phyloP scores from a whole-genome alignment of 2,329 filamentous ascomycete genomes.

The Nigrospora oryzae region DNA sequence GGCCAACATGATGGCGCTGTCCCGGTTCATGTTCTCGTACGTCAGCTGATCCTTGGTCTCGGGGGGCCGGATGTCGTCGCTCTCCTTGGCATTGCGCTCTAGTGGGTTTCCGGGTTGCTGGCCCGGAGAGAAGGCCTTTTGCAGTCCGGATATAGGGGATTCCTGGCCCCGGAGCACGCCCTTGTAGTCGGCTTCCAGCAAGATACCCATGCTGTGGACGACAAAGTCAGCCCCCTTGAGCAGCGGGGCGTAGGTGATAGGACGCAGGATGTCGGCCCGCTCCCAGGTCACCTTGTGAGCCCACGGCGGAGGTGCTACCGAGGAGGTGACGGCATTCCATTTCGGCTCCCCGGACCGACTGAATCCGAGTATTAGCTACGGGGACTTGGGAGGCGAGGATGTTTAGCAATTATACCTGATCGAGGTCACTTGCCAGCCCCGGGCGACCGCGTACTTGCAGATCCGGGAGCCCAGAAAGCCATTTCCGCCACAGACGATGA shows the following conservation, averaged over 20 bases:
- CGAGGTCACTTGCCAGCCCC: conserved; percentile 88
- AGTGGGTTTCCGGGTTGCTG: conserved; percentile 62
- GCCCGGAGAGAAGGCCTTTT: conserved; percentile 65
- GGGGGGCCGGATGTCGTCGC: conserved; percentile 53
- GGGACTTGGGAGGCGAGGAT: conserved; percentile 8
- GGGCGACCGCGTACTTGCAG: conserved; percentile 77
- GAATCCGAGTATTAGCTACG: not conserved
- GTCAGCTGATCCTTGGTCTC: conserved; percentile 72
- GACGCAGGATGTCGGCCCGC: conserved; percentile 78
- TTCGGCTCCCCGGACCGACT: conserved; percentile 85
- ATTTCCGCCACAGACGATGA: conserved; percentile 89
- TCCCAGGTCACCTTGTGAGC: conserved; percentile 78
- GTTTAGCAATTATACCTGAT: conserved; percentile 56
- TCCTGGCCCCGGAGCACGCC: conserved; percentile 77
- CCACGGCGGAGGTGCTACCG: conserved; percentile 66
- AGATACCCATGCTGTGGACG: conserved; percentile 90
- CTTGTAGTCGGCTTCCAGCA: conserved; percentile 97
- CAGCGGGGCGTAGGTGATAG: conserved; percentile 67
- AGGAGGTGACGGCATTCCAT: conserved; percentile 75
- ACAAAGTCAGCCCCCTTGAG: conserved; percentile 75
- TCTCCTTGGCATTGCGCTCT: conserved; percentile 34
- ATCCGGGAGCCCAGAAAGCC: conserved; percentile 85
- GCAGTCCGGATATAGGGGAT: conserved; percentile 69
- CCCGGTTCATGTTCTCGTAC: conserved; percentile 96
- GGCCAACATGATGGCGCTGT: conserved; percentile 76